These are phyloP conservation scores for Lachnellula willkommii DNA, from an alignment of 2,329 filamentous ascomycete species.

Conservation along the genomic window DNA sequence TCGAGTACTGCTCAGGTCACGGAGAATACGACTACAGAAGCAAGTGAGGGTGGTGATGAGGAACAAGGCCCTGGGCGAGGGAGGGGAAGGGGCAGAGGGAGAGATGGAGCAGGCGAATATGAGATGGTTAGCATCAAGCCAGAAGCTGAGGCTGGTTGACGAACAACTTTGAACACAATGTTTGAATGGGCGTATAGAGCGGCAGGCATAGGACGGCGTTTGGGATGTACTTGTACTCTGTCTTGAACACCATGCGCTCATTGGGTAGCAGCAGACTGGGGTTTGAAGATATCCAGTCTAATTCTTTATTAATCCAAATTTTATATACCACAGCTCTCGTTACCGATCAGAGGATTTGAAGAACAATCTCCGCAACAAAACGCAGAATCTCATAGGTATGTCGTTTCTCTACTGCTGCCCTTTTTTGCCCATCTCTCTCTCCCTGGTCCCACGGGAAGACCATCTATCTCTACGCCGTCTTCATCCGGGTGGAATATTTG, in stretches of 20 bases:
- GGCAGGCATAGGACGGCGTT: constrained; percentile 20
- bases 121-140: constrained; percentile 57
- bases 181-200: constrained; percentile 15
- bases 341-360: neutral
- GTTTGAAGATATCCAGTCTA: constrained; percentile 13
- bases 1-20: constrained; percentile 27
- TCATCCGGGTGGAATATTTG: constrained; percentile 25
- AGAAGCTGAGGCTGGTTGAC: constrained; percentile 18
- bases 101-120: constrained; percentile 55
- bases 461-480: constrained; percentile 28
- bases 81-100: constrained; percentile 46
- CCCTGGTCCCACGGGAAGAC: constrained; percentile 24
- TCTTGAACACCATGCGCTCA: neutral
- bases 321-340: neutral
- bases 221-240: constrained; percentile 7
- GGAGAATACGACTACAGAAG: constrained; percentile 20
- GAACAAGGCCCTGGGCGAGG: constrained; percentile 48
- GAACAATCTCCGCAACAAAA: neutral
- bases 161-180: constrained; percentile 5
- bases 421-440: constrained; percentile 19
- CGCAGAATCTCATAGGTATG: constrained; percentile 20
- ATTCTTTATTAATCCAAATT: constrained; percentile 14
- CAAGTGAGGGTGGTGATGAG: constrained; percentile 34
- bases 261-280: neutral
- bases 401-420: constrained; percentile 21